Base-by-base conservation (phyloP, 805 yeast genomes). In the Yarrowia sp. region DNA sequence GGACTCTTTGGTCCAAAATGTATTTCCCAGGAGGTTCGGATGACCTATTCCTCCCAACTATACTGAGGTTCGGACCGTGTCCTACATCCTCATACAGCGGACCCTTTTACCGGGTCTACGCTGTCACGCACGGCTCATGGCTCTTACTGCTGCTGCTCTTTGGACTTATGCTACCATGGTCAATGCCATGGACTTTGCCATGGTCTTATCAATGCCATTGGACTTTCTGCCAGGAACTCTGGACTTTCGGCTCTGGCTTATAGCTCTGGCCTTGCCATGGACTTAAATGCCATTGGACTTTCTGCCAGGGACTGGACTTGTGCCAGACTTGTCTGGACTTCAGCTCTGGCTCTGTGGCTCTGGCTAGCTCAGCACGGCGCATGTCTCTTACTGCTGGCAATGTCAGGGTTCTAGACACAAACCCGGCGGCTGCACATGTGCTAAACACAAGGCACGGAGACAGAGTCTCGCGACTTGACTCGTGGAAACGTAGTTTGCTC, bases 391-490 rank as follows among this genome's bases (percentile, higher is more conserved):
- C 29, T 27, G 29, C 29, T 27, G 10, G 29, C 29, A 6, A 0
- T 44, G 35, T 42, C 47, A 42, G 47, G 47, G 47, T 32, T 24
- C 14, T n/a, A 25, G 9, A 35, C 51, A 27, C 35, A 44, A 29
- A 44, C 51, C 51, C 19, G 51, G 51, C 35, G 51, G 51, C 51
- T 44, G 51, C 51, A 44, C 51, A 44, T 44, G 51, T 44, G 51
- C 27, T 12, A 5, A 16, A 18, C 51, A 44, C 51, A 44, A 44
- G 51, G 51, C 51, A 44, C 51, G 51, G 51, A 44, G 51, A 7
- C 22, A 4, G 10, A 16, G 51, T 44, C 51, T 44, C 51, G 51
- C 51, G 51, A 44, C 51, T 44, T 21, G 51, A 44, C 51, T 18
- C 51, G 27, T 44, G 35, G 51, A 29, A 44, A 27, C 18, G 51